A percentile compares a stretch with the other conserved stretches of the same genome.
phyloP scores from a whole-genome alignment of 2,329 filamentous ascomycete genomes.

The Colletotrichum costaricense region DNA sequence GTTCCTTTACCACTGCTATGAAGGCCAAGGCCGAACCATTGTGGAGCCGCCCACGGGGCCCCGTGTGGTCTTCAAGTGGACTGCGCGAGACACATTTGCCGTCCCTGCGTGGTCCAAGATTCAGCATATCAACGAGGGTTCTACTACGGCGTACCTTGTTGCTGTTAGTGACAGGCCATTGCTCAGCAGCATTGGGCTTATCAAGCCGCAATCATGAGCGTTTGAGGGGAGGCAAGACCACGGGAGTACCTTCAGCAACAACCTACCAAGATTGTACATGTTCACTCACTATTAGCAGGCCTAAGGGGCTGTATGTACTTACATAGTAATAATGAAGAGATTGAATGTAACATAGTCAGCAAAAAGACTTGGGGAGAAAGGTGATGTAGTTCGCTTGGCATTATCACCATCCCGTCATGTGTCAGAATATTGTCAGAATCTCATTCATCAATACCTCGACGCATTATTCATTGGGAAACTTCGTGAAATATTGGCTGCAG shows the following conservation, averaged over 20 bases:
- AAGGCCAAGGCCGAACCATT: slow-evolving; percentile 55
- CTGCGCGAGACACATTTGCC: slow-evolving; percentile 62
- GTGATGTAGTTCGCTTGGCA: too few species aligned
- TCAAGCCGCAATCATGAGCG: slow-evolving; percentile 23
- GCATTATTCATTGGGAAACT: not conserved
- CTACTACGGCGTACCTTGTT: slow-evolving; percentile 45
- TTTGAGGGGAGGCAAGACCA: not conserved
- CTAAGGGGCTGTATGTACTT: not conserved
- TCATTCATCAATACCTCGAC: too few species aligned
- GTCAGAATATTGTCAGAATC: too few species aligned
- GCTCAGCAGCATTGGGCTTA: slow-evolving; percentile 44
- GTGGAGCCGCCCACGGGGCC: slow-evolving; percentile 47
- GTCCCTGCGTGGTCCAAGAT: slow-evolving; percentile 63
- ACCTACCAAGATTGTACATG: too few species aligned
- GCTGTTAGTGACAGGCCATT: slow-evolving; percentile 49
- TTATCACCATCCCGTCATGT: too few species aligned
- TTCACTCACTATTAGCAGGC: not conserved
- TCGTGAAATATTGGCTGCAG: too few species aligned
- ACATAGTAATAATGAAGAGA: not conserved
- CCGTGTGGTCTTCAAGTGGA: slow-evolving; percentile 54
- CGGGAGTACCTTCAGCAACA: accelerated
- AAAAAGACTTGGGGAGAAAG: too few species aligned
- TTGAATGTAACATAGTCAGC: too few species aligned
- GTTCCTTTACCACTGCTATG: slow-evolving; percentile 63
- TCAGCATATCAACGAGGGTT: slow-evolving; percentile 53